Evolutionary conservation across 495 filamentous ascomycete genomes (phyloP), one percentile per base, ranked within the genome.

Genomic region (Entonaema liquescens): DNA sequence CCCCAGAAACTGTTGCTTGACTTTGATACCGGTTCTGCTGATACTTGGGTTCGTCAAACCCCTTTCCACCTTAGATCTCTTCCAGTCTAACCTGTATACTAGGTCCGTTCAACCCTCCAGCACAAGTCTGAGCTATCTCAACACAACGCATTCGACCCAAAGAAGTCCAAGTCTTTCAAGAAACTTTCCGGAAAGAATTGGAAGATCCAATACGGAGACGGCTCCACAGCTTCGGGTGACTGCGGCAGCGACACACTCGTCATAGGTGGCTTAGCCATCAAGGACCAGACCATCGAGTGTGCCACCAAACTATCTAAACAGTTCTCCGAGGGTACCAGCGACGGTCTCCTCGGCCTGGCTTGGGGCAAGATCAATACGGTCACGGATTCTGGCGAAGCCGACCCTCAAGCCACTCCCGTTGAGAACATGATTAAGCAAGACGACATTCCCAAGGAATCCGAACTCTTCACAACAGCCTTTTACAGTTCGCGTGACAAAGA

Each of bases 21-120:
- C 74, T 92, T 94, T 70, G 91, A 95, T 78, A 93, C 91, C 29
- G 92, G 90, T 11, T 92, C 90, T 49, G 83, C 89, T 6, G 91
- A 93, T 84, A 83, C 93, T 40, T 95, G 91, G 92, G 91, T 94
- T 83, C 65, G 84, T 72, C 40, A 3, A 52, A 59, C 2, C 13
- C 1, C 29, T 63, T 23, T 5, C 11, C 35, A 54, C 50, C 12
- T 21, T 28, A 7, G 2, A 23, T 6, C 9, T 23, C 25, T 44
- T 54, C 40, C 7, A n/a, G 40, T 56, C 65, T 80, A 70, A 81
- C 52, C 7, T 7, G 21, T 9, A 33, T 7, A 15, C 8, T 40
- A 90, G 89, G 82, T 91, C 36, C 90, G 88, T 82, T 92, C 89
- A 36, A 88, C 82, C 15, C 79, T 85, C 17, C 79, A 91, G 33